These are phyloP conservation scores for Prototheca wickerhamii DNA, from an alignment of 163 green algal genomes.

Conservation along the genomic window DNA sequence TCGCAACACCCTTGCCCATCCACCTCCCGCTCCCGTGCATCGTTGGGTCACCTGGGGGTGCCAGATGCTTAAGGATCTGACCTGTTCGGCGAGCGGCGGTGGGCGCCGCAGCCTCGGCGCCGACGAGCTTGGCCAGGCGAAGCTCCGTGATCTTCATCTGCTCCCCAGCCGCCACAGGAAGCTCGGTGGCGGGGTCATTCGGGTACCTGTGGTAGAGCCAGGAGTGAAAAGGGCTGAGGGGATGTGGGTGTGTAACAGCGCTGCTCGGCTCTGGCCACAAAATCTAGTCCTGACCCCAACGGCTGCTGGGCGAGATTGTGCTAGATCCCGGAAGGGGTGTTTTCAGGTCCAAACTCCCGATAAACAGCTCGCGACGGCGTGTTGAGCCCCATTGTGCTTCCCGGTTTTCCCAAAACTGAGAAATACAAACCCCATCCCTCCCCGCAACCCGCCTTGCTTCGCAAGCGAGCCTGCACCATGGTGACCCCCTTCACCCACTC, in stretches of 20 bases:
- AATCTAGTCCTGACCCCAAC: too few species aligned
- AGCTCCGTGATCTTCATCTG: slow-evolving; percentile 96
- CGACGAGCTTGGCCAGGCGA: slow-evolving; percentile 56
- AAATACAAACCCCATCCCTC: not conserved
- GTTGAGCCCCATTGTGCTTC: too few species aligned
- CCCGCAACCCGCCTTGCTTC: not conserved
- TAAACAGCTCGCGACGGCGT: too few species aligned
- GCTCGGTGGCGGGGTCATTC: slow-evolving; percentile 62
- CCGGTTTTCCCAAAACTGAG: not conserved
- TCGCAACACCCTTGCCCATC: too few species aligned
- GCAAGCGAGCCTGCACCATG: slow-evolving; percentile 7
- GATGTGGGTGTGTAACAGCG: too few species aligned
- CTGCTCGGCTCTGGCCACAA: too few species aligned
- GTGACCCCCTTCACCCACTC: slow-evolving; percentile 18
- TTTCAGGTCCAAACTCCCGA: too few species aligned
- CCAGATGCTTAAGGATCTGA: slow-evolving; percentile 48
- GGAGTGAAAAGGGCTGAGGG: not conserved
- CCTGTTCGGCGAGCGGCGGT: slow-evolving; percentile 33
- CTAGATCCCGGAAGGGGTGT: too few species aligned
- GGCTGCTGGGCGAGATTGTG: too few species aligned
- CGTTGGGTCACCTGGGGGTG: slow-evolving; percentile 7
- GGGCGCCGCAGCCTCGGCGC: not conserved
- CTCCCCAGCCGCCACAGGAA: slow-evolving; percentile 65
- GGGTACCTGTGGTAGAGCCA: slow-evolving; percentile 27
- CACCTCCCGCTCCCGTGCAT: too few species aligned